phyloP scores from a whole-genome alignment of 306 rosid genomes.

The Sicyos baderoa region DNA sequence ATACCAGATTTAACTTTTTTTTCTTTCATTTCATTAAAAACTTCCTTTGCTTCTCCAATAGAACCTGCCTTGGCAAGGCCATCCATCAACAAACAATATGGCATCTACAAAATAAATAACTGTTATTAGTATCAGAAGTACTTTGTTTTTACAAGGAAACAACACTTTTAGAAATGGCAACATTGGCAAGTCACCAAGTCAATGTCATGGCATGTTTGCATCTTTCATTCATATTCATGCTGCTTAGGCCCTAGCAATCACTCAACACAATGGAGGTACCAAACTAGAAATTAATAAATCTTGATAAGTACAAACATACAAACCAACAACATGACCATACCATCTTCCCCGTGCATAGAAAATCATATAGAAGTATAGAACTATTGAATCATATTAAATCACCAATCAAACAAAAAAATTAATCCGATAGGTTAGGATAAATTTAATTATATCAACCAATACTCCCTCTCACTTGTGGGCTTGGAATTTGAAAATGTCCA shows the following conservation, averaged over 20 bases:
- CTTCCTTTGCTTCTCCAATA: slow-evolving; percentile 56
- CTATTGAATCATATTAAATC: too few species aligned
- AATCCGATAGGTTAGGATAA: too few species aligned
- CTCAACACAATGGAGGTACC: not conserved
- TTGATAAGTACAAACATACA: not conserved
- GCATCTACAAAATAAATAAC: slow-evolving; percentile 48
- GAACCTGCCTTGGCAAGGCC: slow-evolving; percentile 72
- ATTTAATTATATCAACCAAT: too few species aligned
- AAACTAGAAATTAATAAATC: not conserved
- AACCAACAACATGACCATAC: slow-evolving; percentile 5
- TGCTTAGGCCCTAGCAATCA: not conserved
- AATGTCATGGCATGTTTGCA: not conserved
- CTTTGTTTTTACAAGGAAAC: not conserved
- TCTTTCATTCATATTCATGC: not conserved
- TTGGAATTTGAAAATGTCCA: too few species aligned
- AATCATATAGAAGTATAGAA: not conserved
- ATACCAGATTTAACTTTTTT: slow-evolving; percentile 57
- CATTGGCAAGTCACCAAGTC: not conserved
- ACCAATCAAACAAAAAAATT: too few species aligned
- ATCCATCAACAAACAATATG: slow-evolving; percentile 76
- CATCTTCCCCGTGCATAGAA: not conserved
- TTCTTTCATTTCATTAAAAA: slow-evolving; percentile 57
- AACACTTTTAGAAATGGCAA: not conserved
- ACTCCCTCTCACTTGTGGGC: too few species aligned
- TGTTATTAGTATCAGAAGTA: not conserved